A percentile compares a stretch with the other conserved stretches of the same genome.
phyloP scores from a whole-genome alignment of 805 yeast genomes.

The Kuraishia borneana region DNA sequence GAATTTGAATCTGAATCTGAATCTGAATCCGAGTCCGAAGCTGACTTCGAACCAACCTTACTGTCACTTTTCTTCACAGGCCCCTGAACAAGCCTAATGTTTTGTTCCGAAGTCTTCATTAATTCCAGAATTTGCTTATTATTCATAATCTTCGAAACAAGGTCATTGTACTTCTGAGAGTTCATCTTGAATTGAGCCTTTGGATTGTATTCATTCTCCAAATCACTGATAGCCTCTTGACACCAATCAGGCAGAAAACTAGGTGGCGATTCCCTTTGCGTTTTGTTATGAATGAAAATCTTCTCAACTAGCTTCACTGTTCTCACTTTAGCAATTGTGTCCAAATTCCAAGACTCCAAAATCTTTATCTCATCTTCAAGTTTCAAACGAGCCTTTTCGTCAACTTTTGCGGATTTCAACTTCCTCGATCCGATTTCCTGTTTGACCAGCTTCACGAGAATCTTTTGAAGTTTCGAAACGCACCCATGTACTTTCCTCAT shows the following conservation, averaged over 20 bases:
- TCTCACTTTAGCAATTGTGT: slow-evolving; percentile 6
- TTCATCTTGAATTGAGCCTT: slow-evolving; percentile 29
- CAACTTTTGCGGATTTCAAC: background rate
- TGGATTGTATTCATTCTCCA: slow-evolving; percentile 29
- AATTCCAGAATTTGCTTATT: slow-evolving; percentile 24
- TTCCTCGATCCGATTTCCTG: slow-evolving; percentile 7
- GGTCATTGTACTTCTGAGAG: slow-evolving; percentile 29
- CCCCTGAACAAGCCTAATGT: slow-evolving; percentile 15
- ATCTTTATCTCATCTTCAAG: slow-evolving; percentile 5
- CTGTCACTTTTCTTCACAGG: slow-evolving; percentile 11
- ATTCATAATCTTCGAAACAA: slow-evolving; percentile 38
- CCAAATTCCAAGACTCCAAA: slow-evolving; percentile 5
- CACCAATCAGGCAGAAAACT: slow-evolving; percentile 22
- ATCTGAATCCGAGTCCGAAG: slow-evolving; percentile 19
- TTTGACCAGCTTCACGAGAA: slow-evolving; percentile 17
- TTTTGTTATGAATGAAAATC: slow-evolving; percentile 19
- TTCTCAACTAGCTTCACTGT: slow-evolving; percentile 7
- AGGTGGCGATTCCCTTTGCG: slow-evolving; percentile 22
- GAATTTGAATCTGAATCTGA: slow-evolving; percentile 3
- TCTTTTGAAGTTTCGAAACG: slow-evolving; percentile 26
- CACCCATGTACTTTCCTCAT: slow-evolving; percentile 38
- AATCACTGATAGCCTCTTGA: slow-evolving; percentile 17
- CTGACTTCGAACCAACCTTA: slow-evolving; percentile 8
- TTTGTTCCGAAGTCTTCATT: slow-evolving; percentile 12
- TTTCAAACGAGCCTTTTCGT: slow-evolving; percentile 2